phyloP scores from a whole-genome alignment of 345 rosid genomes.

The Triadica sebifera region DNA sequence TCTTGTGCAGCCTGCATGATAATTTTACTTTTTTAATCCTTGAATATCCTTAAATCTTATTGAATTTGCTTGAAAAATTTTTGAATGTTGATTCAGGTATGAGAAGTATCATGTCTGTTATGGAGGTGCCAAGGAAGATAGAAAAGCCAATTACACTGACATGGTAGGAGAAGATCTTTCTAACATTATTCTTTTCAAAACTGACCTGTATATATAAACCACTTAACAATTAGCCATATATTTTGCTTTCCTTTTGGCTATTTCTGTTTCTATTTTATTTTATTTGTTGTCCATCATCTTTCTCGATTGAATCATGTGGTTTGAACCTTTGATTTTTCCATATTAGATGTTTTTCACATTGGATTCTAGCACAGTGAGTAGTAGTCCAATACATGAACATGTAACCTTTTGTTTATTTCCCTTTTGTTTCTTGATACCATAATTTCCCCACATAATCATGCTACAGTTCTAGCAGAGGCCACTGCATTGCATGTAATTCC shows the following conservation, averaged over 20 bases:
- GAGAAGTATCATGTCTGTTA: constrained; percentile 78
- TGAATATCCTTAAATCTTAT: constrained; percentile 3
- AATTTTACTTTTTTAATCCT: background rate
- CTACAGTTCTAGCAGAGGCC: background rate
- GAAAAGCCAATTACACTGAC: constrained; percentile 81
- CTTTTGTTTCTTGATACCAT: background rate
- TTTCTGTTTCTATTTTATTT: background rate
- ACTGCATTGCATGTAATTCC: background rate
- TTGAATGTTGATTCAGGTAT: constrained; percentile 53
- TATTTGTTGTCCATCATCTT: background rate
- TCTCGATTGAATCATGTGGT: background rate
- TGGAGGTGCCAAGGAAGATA: constrained; percentile 89
- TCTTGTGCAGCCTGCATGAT: background rate
- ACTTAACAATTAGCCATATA: background rate
- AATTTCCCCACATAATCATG: background rate
- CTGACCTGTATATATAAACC: background rate
- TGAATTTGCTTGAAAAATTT: background rate
- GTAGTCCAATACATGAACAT: background rate
- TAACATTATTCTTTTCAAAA: constrained; percentile 1
- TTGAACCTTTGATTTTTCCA: background rate
- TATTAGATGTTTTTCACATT: background rate
- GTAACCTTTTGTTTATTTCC: background rate
- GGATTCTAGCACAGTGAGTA: too few relatives aligned
- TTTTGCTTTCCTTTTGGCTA: background rate
- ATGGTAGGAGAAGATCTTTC: constrained; percentile 50